phyloP scores from a whole-genome alignment of 139 green algal species.

The Nannochloris sp. region DNA sequence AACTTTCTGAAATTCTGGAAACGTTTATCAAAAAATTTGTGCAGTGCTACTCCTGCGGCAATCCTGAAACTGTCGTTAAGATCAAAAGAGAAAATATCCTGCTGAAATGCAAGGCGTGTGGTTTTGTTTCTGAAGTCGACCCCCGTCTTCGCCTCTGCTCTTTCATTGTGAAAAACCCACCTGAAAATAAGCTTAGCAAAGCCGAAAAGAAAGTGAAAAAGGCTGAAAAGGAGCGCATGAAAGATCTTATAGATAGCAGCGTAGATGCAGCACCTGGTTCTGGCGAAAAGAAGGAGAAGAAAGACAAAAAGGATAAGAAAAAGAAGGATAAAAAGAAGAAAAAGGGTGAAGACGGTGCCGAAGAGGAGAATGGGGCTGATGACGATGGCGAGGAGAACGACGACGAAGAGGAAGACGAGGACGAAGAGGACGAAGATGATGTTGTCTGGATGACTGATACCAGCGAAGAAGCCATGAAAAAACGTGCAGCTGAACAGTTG shows the following conservation, averaged over 20 bases:
- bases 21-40: constrained; percentile 99
- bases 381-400: constrained; percentile 32
- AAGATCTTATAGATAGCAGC: constrained; percentile 44
- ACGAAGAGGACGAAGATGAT: constrained; percentile 45
- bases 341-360: constrained; percentile 39
- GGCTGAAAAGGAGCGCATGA: constrained; percentile 83
- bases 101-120: constrained; percentile 93
- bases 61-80: constrained; percentile 94
- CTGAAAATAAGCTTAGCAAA: constrained; percentile 84
- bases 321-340: constrained; percentile 55
- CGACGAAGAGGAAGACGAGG: constrained; percentile 27
- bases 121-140: constrained; percentile 82
- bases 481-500: constrained; percentile 83
- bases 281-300: constrained; percentile 43
- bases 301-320: constrained; percentile 67
- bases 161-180: constrained; percentile 99
- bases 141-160: constrained; percentile 94
- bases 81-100: constrained; percentile 84
- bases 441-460: constrained; percentile 95
- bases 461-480: constrained; percentile 50
- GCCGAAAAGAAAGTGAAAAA: constrained; percentile 88
- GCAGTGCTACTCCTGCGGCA: constrained; percentile 96
- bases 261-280: constrained; percentile 29
- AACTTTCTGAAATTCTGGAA: constrained; percentile 86
- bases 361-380: constrained; percentile 25